These are phyloP conservation scores for Harringtonia lauricola DNA, from an alignment of 2,329 filamentous ascomycete species.

Conservation along the genomic window DNA sequence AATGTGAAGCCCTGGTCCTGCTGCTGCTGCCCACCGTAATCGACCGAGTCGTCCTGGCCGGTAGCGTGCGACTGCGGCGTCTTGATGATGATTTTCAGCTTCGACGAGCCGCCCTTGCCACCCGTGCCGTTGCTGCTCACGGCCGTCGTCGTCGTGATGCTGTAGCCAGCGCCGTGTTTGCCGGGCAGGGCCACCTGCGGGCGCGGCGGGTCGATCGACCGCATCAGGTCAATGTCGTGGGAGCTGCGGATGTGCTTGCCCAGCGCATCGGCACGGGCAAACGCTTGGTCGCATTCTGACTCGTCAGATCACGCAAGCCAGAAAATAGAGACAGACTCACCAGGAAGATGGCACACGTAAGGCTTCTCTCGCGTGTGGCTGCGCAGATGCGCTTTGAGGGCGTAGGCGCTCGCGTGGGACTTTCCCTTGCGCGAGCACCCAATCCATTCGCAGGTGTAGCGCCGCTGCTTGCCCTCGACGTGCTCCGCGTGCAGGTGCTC, in stretches of 20 bases:
- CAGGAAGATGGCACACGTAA: conserved; percentile 90
- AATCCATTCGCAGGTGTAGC: conserved; percentile 96
- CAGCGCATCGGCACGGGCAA: conserved; percentile 88
- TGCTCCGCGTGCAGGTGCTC: conserved; percentile 86
- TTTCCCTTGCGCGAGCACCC: conserved; percentile 82
- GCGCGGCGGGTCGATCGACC: conserved; percentile 65
- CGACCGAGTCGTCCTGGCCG: conserved; percentile 39
- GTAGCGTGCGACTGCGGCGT: conserved; percentile 45
- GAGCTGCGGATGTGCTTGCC: conserved; percentile 99
- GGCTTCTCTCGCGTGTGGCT: conserved; percentile 98
- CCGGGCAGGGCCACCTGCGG: conserved; percentile 44
- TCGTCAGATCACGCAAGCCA: conserved; percentile 11
- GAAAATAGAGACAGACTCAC: conserved; percentile 34
- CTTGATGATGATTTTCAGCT: conserved; percentile 54
- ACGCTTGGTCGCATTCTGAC: conserved; percentile 89
- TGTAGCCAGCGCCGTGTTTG: not conserved
- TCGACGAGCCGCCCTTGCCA: conserved; percentile 26
- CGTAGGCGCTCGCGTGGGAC: conserved; percentile 90
- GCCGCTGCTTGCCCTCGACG: conserved; percentile 86
- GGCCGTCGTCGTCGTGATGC: not conserved
- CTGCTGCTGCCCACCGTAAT: conserved; percentile 27
- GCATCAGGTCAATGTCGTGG: conserved; percentile 88
- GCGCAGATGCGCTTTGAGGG: conserved; percentile 91
- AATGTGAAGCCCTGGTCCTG: conserved; percentile 29
- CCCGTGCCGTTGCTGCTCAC: not conserved